phyloP scores from a whole-genome alignment of 306 rosid genomes.

The Oxytropis ochrocephala region DNA sequence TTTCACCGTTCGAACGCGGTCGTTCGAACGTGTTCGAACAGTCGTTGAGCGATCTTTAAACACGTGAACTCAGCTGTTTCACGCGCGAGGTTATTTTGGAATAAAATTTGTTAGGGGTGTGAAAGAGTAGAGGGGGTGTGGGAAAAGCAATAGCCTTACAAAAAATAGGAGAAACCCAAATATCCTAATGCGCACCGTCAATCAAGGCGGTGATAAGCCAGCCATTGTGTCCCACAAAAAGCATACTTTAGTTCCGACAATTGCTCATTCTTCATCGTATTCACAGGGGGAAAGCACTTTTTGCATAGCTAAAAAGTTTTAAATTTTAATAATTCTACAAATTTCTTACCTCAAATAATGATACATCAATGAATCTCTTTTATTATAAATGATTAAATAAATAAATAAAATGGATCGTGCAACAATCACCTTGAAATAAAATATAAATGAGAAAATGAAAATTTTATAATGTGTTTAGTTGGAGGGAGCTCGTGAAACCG shows the following conservation, averaged over 20 bases:
- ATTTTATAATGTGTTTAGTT: background rate
- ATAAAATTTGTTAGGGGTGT: no score
- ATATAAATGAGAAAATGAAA: background rate
- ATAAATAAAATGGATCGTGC: slow-evolving; percentile 7
- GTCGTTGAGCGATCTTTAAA: no score
- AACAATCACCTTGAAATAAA: background rate
- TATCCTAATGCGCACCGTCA: no score
- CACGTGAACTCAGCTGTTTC: no score
- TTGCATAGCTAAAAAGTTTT: background rate
- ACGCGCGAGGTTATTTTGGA: no score
- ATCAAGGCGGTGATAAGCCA: slow-evolving; percentile 15
- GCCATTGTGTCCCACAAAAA: background rate
- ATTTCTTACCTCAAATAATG: background rate
- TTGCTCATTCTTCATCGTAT: slow-evolving; percentile 12
- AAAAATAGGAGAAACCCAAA: no score
- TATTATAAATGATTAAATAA: no score
- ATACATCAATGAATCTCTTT: background rate
- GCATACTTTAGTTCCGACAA: background rate
- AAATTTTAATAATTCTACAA: background rate
- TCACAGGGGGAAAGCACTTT: slow-evolving; percentile 2
- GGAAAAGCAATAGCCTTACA: no score
- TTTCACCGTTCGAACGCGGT: no score
- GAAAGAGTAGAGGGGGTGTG: no score
- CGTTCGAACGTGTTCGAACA: no score
- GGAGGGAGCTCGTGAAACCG: slow-evolving; percentile 17